Percentiles rank a stretch among this genome's conserved stretches.
phyloP scores from a whole-genome alignment of 2,329 filamentous ascomycete genomes.

The Botryotinia calthae region DNA sequence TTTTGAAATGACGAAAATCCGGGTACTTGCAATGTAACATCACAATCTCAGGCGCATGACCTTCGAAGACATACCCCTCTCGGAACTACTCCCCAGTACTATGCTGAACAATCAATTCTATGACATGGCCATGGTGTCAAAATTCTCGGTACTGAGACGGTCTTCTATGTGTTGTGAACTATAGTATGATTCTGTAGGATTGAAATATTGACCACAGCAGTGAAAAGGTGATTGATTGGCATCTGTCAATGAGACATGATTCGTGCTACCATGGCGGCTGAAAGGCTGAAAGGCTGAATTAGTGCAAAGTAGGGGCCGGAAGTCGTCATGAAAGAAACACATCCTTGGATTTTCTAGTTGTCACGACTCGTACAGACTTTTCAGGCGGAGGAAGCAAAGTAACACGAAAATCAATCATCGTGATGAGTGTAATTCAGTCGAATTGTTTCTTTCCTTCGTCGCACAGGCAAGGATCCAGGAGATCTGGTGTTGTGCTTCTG shows the following conservation, averaged over 20 bases:
- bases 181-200: background rate
- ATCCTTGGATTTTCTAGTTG: background rate
- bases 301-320: background rate
- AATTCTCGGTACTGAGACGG: background rate
- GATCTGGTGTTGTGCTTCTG: background rate
- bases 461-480: background rate
- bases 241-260: background rate
- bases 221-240: background rate
- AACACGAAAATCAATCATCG: background rate
- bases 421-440: background rate
- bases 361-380: background rate
- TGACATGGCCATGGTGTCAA: background rate
- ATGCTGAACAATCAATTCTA: background rate
- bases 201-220: background rate
- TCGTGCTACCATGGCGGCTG: background rate
- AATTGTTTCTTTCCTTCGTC: background rate
- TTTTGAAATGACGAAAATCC: background rate
- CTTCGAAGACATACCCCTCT: background rate
- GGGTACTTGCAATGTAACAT: background rate
- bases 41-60: background rate
- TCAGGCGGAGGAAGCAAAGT: background rate
- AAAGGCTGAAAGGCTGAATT: background rate
- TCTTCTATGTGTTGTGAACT: background rate
- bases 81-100: background rate
- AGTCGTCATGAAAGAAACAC: background rate